These are phyloP conservation scores for Euphorbia tirucalli DNA, from an alignment of 345 rosid species.

Conservation along the genomic window DNA sequence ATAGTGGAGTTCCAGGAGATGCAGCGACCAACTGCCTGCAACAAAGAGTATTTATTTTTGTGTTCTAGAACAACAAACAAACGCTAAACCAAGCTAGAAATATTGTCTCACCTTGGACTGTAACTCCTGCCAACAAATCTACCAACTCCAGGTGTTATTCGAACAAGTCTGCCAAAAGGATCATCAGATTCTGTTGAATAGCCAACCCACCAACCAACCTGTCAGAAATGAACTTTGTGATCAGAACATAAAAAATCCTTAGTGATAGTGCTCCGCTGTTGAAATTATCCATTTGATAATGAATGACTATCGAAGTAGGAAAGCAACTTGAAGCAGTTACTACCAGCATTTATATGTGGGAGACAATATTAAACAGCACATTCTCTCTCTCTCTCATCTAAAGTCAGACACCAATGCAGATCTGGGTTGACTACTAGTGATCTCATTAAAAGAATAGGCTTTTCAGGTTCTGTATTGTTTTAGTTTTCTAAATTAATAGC, in stretches of 20 bases:
- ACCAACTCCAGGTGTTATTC: constrained; percentile 79
- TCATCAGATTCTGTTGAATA: constrained; percentile 72
- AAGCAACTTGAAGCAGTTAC: not conserved
- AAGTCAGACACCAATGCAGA: not conserved
- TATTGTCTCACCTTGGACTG: constrained; percentile 63
- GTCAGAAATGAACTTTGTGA: constrained; percentile 22
- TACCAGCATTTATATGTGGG: not conserved
- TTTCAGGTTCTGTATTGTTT: not conserved
- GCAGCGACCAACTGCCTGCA: constrained; percentile 81
- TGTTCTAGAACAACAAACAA: constrained; percentile 12
- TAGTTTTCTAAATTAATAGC: not conserved
- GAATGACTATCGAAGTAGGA: not conserved
- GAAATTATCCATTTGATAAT: not conserved
- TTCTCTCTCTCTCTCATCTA: not conserved
- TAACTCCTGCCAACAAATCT: constrained; percentile 88
- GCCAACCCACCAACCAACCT: constrained; percentile 99
- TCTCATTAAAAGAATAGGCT: not conserved
- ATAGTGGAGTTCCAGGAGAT: constrained; percentile 85
- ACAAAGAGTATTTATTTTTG: constrained; percentile 26
- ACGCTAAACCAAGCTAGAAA: constrained; percentile 14
- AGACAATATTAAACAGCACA: not conserved
- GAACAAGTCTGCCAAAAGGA: constrained; percentile 82
- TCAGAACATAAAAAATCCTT: not conserved
- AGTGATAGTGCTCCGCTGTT: not conserved
- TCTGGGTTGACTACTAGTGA: not conserved